A percentile compares a stretch with the other conserved stretches of the same genome.
phyloP scores from a whole-genome alignment of 2,329 filamentous ascomycete genomes.

The Myrmaecium sp. region DNA sequence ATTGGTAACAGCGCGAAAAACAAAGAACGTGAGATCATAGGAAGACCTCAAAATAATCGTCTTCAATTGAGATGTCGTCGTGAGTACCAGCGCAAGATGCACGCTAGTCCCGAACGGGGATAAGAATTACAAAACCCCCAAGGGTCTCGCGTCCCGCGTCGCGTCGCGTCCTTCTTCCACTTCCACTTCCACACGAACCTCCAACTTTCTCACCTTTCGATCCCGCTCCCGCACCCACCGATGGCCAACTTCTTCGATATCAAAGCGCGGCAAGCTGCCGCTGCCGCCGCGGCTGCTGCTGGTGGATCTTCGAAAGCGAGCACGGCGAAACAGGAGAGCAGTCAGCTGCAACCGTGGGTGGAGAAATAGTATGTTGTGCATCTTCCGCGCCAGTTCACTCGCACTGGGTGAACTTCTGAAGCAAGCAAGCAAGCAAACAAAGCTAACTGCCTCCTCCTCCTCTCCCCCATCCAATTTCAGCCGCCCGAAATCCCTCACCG shows the following conservation, averaged over 20 bases:
- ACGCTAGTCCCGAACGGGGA: too few species aligned
- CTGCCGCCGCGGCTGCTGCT: conserved; percentile 54
- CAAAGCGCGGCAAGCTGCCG: conserved; percentile 63
- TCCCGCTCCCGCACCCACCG: conserved; percentile 1
- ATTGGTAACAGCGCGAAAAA: too few species aligned
- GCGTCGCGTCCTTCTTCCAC: too few species aligned
- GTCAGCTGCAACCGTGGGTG: conserved; percentile 78
- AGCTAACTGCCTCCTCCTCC: neutral
- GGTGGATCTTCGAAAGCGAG: conserved; percentile 52
- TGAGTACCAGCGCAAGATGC: too few species aligned
- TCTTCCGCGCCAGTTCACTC: neutral
- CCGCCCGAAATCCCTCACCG: conserved; percentile 80
- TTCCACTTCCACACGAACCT: too few species aligned
- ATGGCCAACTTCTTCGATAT: conserved; percentile 95
- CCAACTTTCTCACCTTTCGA: too few species aligned
- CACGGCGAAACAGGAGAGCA: conserved; percentile 42
- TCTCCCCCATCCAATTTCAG: conserved; percentile 30
- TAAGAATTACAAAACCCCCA: too few species aligned
- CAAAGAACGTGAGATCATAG: too few species aligned
- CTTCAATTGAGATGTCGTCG: too few species aligned
- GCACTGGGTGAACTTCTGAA: neutral
- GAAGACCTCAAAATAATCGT: too few species aligned
- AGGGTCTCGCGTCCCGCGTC: too few species aligned
- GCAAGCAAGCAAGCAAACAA: neutral
- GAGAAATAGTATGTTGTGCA: conserved; percentile 69